Percentiles rank a stretch among this genome's conserved stretches.
Conservation (phyloP, 495 filamentous ascomycete species). For the Hypomontagnella monticulosa region DNA sequence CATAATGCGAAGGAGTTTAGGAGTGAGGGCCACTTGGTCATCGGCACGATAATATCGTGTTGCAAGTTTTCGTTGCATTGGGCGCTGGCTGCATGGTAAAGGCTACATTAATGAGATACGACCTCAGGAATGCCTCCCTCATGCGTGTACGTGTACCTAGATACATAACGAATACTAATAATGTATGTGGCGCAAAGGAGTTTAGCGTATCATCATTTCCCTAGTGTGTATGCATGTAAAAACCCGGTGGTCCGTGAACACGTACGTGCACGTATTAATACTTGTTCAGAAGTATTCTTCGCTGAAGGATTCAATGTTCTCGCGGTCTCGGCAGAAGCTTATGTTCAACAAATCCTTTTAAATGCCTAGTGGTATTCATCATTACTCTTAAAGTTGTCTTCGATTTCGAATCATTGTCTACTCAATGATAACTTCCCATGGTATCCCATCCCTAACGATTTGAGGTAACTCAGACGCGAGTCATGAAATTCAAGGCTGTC, state of each 20-base stretch:
- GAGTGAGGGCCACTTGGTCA: neutral
- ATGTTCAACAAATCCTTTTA: no score
- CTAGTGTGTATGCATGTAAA: neutral
- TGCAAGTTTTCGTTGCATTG: slow-evolving; percentile 10
- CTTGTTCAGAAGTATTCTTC: neutral
- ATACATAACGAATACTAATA: neutral
- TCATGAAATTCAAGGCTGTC: no score
- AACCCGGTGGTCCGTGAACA: slow-evolving; percentile 10
- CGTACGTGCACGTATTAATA: neutral
- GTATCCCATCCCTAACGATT: no score
- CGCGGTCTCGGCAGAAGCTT: neutral
- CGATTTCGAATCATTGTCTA: no score
- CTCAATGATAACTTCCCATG: no score
- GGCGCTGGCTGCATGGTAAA: slow-evolving; percentile 24
- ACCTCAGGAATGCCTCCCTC: slow-evolving; percentile 8
- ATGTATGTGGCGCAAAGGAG: neutral
- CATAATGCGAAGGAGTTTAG: no score
- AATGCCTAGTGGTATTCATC: no score
- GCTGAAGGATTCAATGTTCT: no score
- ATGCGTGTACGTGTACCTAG: neutral
- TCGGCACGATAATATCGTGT: slow-evolving; percentile 11
- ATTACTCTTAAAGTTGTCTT: no score
- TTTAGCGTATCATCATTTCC: slow-evolving; percentile 16
- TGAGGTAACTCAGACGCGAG: no score
- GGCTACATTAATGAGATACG: neutral